Conservation (phyloP, 192 early-diverging fungal genomes). For the Coemansia sp. region DNA sequence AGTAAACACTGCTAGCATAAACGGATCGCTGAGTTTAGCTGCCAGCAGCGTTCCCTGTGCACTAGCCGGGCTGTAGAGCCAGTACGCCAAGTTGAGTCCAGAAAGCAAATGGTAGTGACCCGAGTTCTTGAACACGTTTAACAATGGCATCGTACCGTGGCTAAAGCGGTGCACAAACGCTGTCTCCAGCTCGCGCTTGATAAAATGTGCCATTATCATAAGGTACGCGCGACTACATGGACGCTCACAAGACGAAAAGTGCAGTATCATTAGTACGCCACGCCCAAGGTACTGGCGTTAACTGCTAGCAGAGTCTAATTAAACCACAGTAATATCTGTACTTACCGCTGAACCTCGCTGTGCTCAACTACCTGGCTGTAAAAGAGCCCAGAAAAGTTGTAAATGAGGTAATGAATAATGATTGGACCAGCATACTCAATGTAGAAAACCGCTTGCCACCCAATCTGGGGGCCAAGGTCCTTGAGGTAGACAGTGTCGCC, state of each 20-base stretch:
- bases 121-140: slow-evolving; percentile 94
- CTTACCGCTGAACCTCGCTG: slow-evolving; percentile 69
- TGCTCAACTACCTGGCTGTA: slow-evolving; percentile 69
- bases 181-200: slow-evolving; percentile 93
- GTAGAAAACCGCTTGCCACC: slow-evolving; percentile 91
- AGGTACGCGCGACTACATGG: slow-evolving; percentile 61
- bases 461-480: slow-evolving; percentile 84
- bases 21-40: slow-evolving; percentile 48
- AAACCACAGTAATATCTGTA: background rate
- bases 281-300: no score
- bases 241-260: background rate
- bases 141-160: slow-evolving; percentile 92
- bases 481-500: slow-evolving; percentile 66
- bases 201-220: slow-evolving; percentile 80
- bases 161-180: slow-evolving; percentile 90
- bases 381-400: slow-evolving; percentile 67
- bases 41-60: slow-evolving; percentile 52
- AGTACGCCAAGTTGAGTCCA: slow-evolving; percentile 82
- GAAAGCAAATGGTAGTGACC: slow-evolving; percentile 89
- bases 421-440: slow-evolving; percentile 93
- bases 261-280: no score
- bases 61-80: slow-evolving; percentile 80
- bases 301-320: no score
- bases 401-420: slow-evolving; percentile 82
- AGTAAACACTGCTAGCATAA: slow-evolving; percentile 32